Base-by-base conservation (phyloP, 2,329 filamentous ascomycete genomes). In the Emergomyces orientalis region DNA sequence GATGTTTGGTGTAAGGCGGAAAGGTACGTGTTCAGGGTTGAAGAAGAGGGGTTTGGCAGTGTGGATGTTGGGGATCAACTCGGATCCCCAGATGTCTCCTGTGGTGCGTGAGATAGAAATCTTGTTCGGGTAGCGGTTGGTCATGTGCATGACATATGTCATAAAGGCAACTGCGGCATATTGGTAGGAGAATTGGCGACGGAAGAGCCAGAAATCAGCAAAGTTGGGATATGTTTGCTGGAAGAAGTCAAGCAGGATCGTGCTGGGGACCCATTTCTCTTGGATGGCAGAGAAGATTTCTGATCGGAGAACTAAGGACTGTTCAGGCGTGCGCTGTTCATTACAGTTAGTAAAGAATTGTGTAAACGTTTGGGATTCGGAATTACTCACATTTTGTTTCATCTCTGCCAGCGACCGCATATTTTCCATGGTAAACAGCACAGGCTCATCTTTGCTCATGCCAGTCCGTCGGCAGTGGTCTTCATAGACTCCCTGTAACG, bases 111-210 rank as follows among this genome's bases (percentile, higher is more conserved):
- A 88, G 71, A 99, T 95, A 76, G 89, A 88, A 75, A 97, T 88
- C 82, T 99, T 99, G 76, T 92, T 91, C 6, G 94, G 95, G 75
- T 94, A 96, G 37, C 94, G 89, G 74, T 91, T 91, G 73, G 93
- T 91, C 86, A 99, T 97, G 78, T 93, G 93, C 79, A 99, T 88
- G 64, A 97, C 88, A 73, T 97, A 99, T 3, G 94, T 97, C 89
- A 99, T 96, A 79, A 99, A 99, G 0, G 94, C 96, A 67, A 97
- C 83, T 1, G 92, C 86, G 25, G 94, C 93, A 65, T 96, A 87
- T 77, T 99, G 94, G 80, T 97, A 97, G 27, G 91, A 89, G 78
- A 99, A 96, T 68, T 96, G 92, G 64, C 92, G 88, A 64, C 94
- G 89, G 90, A 99, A 99, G 63, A 99, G 84, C 91, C 93, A 99